Evolutionary conservation across 805 yeast species (phyloP).

Genomic region (Jamesozyma gamospora): DNA sequence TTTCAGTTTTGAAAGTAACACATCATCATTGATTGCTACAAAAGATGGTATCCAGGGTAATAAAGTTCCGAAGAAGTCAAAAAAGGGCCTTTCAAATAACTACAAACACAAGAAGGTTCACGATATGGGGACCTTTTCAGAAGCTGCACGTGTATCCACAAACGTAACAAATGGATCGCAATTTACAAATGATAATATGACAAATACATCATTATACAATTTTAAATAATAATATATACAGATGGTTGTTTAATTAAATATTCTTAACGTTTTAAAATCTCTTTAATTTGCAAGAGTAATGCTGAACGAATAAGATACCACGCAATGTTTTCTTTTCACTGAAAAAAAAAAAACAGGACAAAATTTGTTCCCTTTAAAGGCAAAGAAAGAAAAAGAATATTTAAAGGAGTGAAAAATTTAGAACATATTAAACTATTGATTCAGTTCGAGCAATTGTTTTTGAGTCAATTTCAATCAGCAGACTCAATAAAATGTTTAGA

Average conservation of each 20-base stretch:
- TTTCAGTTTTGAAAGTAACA: not conserved
- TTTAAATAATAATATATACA: not conserved
- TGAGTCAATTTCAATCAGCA: no score
- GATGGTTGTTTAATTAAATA: no score
- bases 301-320: no score
- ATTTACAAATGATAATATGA: not conserved
- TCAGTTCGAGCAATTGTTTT: no score
- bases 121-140: not conserved
- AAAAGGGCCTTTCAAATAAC: not conserved
- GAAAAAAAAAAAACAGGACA: not conserved
- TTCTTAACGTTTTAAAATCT: no score
- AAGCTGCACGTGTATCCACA: no score
- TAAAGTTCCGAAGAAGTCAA: conserved; percentile 22
- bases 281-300: no score
- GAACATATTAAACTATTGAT: no score
- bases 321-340: no score
- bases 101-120: not conserved
- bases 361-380: not conserved
- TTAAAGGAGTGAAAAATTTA: no score
- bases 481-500: conserved; percentile 1
- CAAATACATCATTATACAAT: not conserved
- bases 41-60: conserved; percentile 67
- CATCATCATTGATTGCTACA: conserved; percentile 51
- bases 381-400: no score
- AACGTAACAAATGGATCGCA: no score